phyloP scores from a whole-genome alignment of 164 flowering plant genomes.

The Aristolochia contorta region DNA sequence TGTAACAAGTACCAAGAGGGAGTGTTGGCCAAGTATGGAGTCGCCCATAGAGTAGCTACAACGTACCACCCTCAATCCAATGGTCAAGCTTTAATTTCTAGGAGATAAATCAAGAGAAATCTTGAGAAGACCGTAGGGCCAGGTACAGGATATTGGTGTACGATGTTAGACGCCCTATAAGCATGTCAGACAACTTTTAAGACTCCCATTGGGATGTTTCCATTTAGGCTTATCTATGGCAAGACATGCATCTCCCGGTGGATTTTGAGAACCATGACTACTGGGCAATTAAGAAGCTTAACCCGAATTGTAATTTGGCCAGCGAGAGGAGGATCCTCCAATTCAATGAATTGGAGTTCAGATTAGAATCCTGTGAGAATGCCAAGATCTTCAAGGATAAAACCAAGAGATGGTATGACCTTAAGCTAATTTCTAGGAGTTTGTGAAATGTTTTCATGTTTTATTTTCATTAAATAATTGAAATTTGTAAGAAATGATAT shows the following conservation, averaged over 20 bases:
- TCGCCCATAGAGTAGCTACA: not conserved
- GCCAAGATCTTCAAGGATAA: too few species aligned
- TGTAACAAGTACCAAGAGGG: not conserved
- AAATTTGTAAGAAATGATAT: too few species aligned
- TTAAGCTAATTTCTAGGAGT: too few species aligned
- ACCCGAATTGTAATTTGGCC: too few species aligned
- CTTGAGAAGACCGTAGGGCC: not conserved
- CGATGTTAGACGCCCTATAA: not conserved
- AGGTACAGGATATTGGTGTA: not conserved
- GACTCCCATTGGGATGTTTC: constrained; percentile 8
- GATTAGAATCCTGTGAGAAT: too few species aligned
- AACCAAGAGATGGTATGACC: too few species aligned
- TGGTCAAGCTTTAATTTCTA: too few species aligned
- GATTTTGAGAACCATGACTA: constrained; percentile 15
- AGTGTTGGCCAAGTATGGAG: not conserved
- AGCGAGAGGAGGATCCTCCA: too few species aligned
- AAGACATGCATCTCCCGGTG: constrained; percentile 11
- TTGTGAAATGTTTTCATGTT: too few species aligned
- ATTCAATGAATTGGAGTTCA: too few species aligned
- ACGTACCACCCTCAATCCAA: not conserved
- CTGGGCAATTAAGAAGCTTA: too few species aligned
- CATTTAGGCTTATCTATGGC: constrained; percentile 7
- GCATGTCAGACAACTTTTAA: not conserved
- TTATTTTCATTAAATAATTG: too few species aligned
- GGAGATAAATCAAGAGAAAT: not conserved